Evolutionary conservation across 148 eudicot genomes (phyloP).

Genomic region (Fallopia convolvulus): DNA sequence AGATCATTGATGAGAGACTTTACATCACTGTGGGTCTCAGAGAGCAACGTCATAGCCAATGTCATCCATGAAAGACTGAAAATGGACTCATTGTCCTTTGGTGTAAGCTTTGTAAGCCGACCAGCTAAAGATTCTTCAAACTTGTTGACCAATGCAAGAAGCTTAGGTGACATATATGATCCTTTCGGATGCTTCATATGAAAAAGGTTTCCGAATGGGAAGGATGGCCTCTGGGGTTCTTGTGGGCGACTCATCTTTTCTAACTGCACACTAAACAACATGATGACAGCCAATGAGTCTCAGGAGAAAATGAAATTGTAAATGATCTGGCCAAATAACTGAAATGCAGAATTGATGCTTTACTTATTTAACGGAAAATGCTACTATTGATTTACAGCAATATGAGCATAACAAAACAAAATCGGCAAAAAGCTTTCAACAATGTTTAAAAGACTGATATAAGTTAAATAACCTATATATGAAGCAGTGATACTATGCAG

Average conservation of each 20-base stretch:
- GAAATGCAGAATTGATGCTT: no score
- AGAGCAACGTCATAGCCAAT: slow-evolving; percentile 34
- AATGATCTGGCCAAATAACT: no score
- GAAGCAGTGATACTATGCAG: no score
- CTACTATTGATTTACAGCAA: no score
- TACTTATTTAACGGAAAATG: no score
- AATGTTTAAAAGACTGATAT: no score
- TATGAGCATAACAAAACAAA: no score
- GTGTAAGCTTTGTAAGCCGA: slow-evolving; percentile 34
- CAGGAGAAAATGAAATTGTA: neutral
- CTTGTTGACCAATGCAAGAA: slow-evolving; percentile 28
- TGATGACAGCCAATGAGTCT: neutral
- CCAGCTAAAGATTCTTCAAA: slow-evolving; percentile 42
- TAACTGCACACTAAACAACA: slow-evolving; percentile 20
- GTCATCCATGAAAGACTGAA: slow-evolving; percentile 50
- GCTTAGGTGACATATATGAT: slow-evolving; percentile 35
- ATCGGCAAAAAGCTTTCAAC: no score
- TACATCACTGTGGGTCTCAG: slow-evolving; percentile 38
- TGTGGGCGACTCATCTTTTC: slow-evolving; percentile 44
- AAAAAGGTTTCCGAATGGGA: slow-evolving; percentile 49
- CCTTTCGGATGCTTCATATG: slow-evolving; percentile 38
- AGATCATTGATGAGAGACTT: slow-evolving; percentile 39
- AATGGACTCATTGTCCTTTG: slow-evolving; percentile 29
- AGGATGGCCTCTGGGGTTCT: slow-evolving; percentile 37
- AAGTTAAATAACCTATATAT: no score